Evolutionary conservation across 805 yeast genomes (phyloP).

Genomic region (Cyberlindnera xishuangbannaensis): DNA sequence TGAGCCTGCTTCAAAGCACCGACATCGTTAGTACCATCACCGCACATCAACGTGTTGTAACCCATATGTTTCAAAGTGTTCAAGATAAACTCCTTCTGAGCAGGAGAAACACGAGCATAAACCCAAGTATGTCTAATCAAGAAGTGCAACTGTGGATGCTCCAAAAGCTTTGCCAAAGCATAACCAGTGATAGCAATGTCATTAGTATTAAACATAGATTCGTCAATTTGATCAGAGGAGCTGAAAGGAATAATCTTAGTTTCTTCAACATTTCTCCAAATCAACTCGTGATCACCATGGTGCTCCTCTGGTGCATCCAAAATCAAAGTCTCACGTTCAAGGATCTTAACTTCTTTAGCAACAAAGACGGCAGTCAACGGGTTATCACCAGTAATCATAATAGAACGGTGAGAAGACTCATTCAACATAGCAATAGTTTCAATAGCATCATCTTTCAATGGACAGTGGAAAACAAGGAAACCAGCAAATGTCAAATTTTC

Average conservation of each 20-base stretch:
- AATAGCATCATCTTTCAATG: slow-evolving; percentile 88
- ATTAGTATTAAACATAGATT: slow-evolving; percentile 50
- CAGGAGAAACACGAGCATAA: slow-evolving; percentile 94
- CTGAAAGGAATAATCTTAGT: slow-evolving; percentile 62
- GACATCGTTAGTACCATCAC: slow-evolving; percentile 99
- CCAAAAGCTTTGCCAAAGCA: slow-evolving; percentile 64
- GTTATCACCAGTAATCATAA: slow-evolving; percentile 98
- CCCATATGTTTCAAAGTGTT: slow-evolving; percentile 81
- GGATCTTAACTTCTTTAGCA: slow-evolving; percentile 87
- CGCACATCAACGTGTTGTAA: slow-evolving; percentile 95
- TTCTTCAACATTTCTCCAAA: slow-evolving; percentile 85
- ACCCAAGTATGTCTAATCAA: slow-evolving; percentile 91
- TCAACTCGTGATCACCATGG: slow-evolving; percentile 53
- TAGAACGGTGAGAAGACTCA: slow-evolving; percentile 90
- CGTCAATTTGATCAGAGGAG: slow-evolving; percentile 51
- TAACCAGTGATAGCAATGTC: slow-evolving; percentile 93
- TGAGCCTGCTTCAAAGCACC: slow-evolving; percentile 99
- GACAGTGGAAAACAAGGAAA: slow-evolving; percentile 94
- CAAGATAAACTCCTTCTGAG: slow-evolving; percentile 89
- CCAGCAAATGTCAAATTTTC: slow-evolving; percentile 75
- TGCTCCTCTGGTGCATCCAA: slow-evolving; percentile 79
- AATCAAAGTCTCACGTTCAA: slow-evolving; percentile 77
- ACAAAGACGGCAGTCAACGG: slow-evolving; percentile 98
- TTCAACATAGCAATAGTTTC: slow-evolving; percentile 88
- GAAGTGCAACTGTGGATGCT: slow-evolving; percentile 63